Evolutionary conservation across 352 stramenopile species (phyloP).

Genomic region (Phytophthora pisi): DNA sequence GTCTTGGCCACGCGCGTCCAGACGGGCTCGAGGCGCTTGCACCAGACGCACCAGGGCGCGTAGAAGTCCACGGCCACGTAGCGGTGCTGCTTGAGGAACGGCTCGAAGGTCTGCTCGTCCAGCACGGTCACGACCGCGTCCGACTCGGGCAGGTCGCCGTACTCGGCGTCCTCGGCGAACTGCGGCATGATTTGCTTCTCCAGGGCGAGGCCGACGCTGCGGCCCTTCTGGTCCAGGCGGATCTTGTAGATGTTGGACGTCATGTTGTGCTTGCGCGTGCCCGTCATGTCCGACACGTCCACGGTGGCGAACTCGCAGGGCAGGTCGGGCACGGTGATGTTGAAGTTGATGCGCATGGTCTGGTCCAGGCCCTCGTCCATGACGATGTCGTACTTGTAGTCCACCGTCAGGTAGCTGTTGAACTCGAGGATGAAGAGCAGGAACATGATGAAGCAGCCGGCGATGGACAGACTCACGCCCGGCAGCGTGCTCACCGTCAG

Average conservation of each 20-base stretch:
- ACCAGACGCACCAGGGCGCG: slow-evolving; percentile 97
- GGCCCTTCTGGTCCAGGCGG: slow-evolving; percentile 84
- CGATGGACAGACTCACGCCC: slow-evolving; percentile 84
- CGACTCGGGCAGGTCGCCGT: slow-evolving; percentile 77
- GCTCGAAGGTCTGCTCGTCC: slow-evolving; percentile 89
- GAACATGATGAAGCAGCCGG: slow-evolving; percentile 89
- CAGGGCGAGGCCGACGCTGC: slow-evolving; percentile 85
- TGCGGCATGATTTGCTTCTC: slow-evolving; percentile 86
- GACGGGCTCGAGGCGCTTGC: slow-evolving; percentile 95
- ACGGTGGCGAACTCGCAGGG: slow-evolving; percentile 97
- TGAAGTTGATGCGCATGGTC: slow-evolving; percentile 97
- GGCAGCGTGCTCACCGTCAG: slow-evolving; percentile 87
- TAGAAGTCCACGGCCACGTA: slow-evolving; percentile 98
- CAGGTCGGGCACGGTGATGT: slow-evolving; percentile 97
- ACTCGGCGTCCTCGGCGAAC: slow-evolving; percentile 67
- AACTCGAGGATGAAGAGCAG: slow-evolving; percentile 91
- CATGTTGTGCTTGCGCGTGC: slow-evolving; percentile 98
- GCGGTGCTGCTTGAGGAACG: slow-evolving; percentile 93
- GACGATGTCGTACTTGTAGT: slow-evolving; percentile 90
- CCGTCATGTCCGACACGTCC: slow-evolving; percentile 97
- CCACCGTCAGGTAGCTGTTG: slow-evolving; percentile 85
- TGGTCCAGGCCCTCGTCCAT: slow-evolving; percentile 88
- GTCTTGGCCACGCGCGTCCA: slow-evolving; percentile 96
- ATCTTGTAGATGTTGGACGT: slow-evolving; percentile 99
- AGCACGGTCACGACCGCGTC: slow-evolving; percentile 79